Evolutionary conservation across 352 stramenopile genomes (phyloP).

Genomic region (Globisporangium mamillatum): DNA sequence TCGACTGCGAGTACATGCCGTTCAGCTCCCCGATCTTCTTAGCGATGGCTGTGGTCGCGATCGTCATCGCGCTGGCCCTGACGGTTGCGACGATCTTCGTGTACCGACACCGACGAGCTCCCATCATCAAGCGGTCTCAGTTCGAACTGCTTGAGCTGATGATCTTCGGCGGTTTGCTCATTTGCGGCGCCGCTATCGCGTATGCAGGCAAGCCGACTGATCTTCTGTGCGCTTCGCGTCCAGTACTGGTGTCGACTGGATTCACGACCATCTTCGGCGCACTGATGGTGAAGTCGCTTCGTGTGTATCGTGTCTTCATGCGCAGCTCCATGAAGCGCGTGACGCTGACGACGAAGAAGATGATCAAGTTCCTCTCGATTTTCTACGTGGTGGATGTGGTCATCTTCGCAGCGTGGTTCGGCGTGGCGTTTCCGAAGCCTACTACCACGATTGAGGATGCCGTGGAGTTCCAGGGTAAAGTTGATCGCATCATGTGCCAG

Average conservation of each 20-base stretch:
- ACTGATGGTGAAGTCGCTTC: conserved; percentile 30
- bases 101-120: conserved; percentile 18
- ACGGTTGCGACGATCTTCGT: conserved; percentile 23
- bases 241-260: conserved; percentile 20
- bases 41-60: conserved; percentile 15
- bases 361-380: conserved; percentile 16
- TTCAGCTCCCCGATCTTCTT: conserved; percentile 17
- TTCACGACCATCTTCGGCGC: conserved; percentile 31
- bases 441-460: background rate
- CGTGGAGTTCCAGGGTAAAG: conserved; percentile 4
- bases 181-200: conserved; percentile 19
- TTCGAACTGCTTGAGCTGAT: conserved; percentile 25
- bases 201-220: conserved; percentile 19
- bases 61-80: conserved; percentile 7
- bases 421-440: conserved; percentile 10
- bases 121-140: conserved; percentile 38
- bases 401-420: conserved; percentile 13
- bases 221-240: conserved; percentile 20
- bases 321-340: conserved; percentile 20
- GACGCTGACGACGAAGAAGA: conserved; percentile 12
- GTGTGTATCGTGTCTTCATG: conserved; percentile 31
- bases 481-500: conserved; percentile 13
- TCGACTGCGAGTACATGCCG: conserved; percentile 38
- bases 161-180: conserved; percentile 25
- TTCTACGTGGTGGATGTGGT: conserved; percentile 12